phyloP scores from a whole-genome alignment of 1,284 basidiomycete species.

The Cutaneotrichosporon dermatis region DNA sequence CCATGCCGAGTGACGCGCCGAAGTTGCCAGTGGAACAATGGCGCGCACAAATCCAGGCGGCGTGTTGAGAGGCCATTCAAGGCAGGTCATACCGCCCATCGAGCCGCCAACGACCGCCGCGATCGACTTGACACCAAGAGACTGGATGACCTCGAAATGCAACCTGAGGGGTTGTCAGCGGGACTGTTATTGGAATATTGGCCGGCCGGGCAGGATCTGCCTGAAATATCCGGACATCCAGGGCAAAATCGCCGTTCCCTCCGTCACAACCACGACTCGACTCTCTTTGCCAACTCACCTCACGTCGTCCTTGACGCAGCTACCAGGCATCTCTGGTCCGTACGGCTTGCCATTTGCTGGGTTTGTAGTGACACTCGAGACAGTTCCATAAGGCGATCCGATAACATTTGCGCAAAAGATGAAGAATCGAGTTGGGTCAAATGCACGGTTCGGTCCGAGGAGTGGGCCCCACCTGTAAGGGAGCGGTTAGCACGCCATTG shows the following conservation, averaged over 20 bases:
- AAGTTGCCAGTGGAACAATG: slow-evolving; percentile 86
- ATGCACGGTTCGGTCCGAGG: slow-evolving; percentile 82
- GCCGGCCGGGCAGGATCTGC: neutral
- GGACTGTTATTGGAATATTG: neutral
- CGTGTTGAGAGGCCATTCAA: slow-evolving; percentile 91
- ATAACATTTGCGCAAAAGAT: slow-evolving; percentile 92
- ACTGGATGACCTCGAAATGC: slow-evolving; percentile 82
- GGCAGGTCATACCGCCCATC: slow-evolving; percentile 96
- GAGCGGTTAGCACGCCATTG: slow-evolving; percentile 4
- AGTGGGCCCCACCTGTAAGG: slow-evolving; percentile 86
- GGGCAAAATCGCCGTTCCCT: neutral
- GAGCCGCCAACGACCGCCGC: slow-evolving; percentile 92
- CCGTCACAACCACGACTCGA: too few relatives aligned
- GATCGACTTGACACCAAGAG: slow-evolving; percentile 73
- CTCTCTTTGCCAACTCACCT: slow-evolving; percentile 54
- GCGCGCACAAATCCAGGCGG: slow-evolving; percentile 76
- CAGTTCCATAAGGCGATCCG: slow-evolving; percentile 92
- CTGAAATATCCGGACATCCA: neutral
- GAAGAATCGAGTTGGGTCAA: slow-evolving; percentile 84
- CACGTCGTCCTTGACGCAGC: slow-evolving; percentile 89
- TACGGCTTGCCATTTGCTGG: slow-evolving; percentile 71
- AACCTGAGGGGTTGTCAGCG: slow-evolving; percentile 53
- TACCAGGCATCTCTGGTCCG: slow-evolving; percentile 91
- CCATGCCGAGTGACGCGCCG: slow-evolving; percentile 93
- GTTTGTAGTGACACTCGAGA: slow-evolving; percentile 76